A percentile compares a stretch with the other conserved stretches of the same genome.
These are phyloP conservation scores for Penicillium sp. DNA, from an alignment of 2,329 filamentous ascomycete species.

Conservation along the genomic window DNA sequence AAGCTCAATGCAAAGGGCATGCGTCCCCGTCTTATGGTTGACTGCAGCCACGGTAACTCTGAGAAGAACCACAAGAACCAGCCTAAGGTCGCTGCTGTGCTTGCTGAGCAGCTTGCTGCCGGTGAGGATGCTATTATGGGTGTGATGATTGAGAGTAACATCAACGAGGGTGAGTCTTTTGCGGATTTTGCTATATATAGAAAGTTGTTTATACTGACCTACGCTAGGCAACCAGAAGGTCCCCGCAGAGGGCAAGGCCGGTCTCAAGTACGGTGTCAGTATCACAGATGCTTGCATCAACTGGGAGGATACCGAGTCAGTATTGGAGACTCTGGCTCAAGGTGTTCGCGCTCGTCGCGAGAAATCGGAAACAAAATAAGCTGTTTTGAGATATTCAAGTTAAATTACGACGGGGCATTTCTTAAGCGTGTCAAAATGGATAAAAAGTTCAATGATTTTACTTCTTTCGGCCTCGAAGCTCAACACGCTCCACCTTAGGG, in stretches of 20 bases:
- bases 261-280: conserved; percentile 88
- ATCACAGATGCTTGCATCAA: conserved; percentile 97
- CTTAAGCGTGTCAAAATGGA: conserved; percentile 1
- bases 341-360: conserved; percentile 74
- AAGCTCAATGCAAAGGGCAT: conserved; percentile 73
- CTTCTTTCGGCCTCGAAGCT: not conserved
- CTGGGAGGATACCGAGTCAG: conserved; percentile 83
- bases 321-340: conserved; percentile 74
- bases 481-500: not conserved
- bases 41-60: conserved; percentile 97
- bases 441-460: conserved; percentile 5
- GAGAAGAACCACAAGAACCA: conserved; percentile 97
- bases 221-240: conserved; percentile 78
- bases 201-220: conserved; percentile 7
- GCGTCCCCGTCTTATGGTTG: conserved; percentile 83
- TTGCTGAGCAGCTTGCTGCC: conserved; percentile 80
- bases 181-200: not conserved
- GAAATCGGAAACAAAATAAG: conserved; percentile 32
- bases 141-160: conserved; percentile 98
- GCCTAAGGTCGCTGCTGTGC: conserved; percentile 78
- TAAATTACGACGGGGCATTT: conserved; percentile 6
- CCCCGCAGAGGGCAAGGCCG: conserved; percentile 77
- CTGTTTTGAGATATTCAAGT: not conserved
- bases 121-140: conserved; percentile 90
- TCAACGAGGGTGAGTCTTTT: conserved; percentile 72